phyloP scores from a whole-genome alignment of 345 rosid genomes.

The Microcos paniculata region DNA sequence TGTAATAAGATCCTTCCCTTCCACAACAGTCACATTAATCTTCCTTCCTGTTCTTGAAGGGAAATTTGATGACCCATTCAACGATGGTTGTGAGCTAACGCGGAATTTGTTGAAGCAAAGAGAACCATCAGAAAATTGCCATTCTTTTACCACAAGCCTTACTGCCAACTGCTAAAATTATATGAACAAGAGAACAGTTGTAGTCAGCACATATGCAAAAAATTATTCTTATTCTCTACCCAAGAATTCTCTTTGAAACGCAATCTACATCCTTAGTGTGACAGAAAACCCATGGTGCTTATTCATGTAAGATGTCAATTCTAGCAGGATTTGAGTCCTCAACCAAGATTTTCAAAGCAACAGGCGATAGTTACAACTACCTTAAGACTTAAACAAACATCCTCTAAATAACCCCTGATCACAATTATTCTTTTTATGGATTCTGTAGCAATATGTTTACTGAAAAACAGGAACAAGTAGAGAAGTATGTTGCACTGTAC shows the following conservation, averaged over 20 bases:
- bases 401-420: neutral
- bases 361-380: neutral
- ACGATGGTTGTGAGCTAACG: slow-evolving; percentile 43
- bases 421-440: neutral
- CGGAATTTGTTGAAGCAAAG: slow-evolving; percentile 52
- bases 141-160: slow-evolving; percentile 77
- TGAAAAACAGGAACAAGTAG: neutral
- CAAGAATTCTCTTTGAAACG: slow-evolving; percentile 6
- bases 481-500: slow-evolving; percentile 31
- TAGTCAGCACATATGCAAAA: neutral
- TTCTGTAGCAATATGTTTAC: neutral
- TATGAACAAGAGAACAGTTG: neutral
- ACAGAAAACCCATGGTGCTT: neutral
- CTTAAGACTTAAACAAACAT: neutral
- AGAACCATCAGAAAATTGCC: slow-evolving; percentile 96
- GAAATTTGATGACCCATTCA: slow-evolving; percentile 52
- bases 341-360: neutral
- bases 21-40: slow-evolving; percentile 50
- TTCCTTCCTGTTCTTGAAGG: slow-evolving; percentile 74
- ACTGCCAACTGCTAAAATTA: slow-evolving; percentile 62
- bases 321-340: neutral
- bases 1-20: slow-evolving; percentile 63
- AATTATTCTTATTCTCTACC: neutral
- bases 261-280: neutral
- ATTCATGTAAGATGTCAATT: no score